Base-by-base conservation (phyloP, 2,329 filamentous ascomycete genomes). In the Pseudogymnoascus pannorum region DNA sequence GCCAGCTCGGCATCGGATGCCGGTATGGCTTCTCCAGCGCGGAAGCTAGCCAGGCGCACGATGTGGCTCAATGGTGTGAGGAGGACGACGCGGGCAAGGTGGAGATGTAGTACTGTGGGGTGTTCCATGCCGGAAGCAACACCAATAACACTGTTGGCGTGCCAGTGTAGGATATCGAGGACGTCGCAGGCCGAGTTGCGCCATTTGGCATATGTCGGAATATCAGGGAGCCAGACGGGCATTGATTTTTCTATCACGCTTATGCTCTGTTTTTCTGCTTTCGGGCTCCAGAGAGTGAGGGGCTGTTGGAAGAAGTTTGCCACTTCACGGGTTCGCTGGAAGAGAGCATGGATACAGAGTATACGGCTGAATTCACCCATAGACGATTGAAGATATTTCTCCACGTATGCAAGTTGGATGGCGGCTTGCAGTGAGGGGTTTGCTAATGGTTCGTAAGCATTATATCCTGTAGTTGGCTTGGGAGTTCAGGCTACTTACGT, bases 321-420 rank as follows among this genome's bases (percentile, higher is more conserved):
- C 1, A 82, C 75, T 60, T 81, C 76, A 75, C 78, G 79, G 58
- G 76, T 77, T 38, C 78, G 73, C 24, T 75, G 76, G 60, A 79
- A 81, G 7, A 82, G 72, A 4, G 78, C 79, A 66, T 81, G 79
- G 22, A 82, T 75, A 16, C 80, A 72, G 7, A 82, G 68, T 22
- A 77, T 73, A 9, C 78, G 75, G 33, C 77, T 76, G 62, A 82
- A 79, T 42, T 82, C 79, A 16, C 78, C 77, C 33, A 77, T 74
- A 14, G 72, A 72, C 1, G 72, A 66, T 8, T 76, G 71, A 5
- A 81, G 67, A 35, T 69, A 71, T 66, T 81, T 82, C 64, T 80
- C 77, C 20, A 79, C 73, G 65, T 81, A 82, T 2, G 81, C 65
- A 3, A 73, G 72, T 58, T 80, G 74, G 11, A 79, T 69, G 1